Conservation (phyloP, 345 rosid genomes). For the Pistacia integerrima region DNA sequence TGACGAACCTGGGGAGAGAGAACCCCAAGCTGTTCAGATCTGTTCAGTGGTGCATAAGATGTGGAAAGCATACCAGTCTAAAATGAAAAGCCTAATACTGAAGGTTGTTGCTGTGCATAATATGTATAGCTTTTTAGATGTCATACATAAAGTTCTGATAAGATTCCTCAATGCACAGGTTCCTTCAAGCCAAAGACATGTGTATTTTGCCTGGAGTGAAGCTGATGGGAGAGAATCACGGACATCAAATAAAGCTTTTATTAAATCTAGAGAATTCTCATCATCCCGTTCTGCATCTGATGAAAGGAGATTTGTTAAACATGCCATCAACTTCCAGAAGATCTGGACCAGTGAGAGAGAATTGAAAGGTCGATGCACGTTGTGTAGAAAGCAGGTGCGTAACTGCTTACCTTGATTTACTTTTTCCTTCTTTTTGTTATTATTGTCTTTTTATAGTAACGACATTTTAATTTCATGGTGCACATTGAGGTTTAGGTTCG, state of each 20-base stretch:
- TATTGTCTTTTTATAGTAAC: not conserved
- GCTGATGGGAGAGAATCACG: slow-evolving; percentile 49
- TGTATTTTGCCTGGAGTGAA: slow-evolving; percentile 75
- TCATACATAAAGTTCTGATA: slow-evolving; percentile 17
- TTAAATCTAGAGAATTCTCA: slow-evolving; percentile 63
- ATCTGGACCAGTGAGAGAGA: slow-evolving; percentile 92
- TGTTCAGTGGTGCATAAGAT: slow-evolving; percentile 79
- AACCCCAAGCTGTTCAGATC: slow-evolving; percentile 83
- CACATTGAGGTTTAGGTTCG: not conserved
- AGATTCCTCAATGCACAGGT: slow-evolving; percentile 49
- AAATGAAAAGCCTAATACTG: slow-evolving; percentile 53
- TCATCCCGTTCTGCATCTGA: slow-evolving; percentile 54
- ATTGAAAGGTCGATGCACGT: slow-evolving; percentile 66
- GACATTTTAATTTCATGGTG: not conserved
- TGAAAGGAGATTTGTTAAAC: slow-evolving; percentile 67
- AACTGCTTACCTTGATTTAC: slow-evolving; percentile 19
- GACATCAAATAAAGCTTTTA: slow-evolving; percentile 45
- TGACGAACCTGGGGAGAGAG: slow-evolving; percentile 57
- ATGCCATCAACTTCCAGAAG: slow-evolving; percentile 70
- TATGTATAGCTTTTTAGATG: slow-evolving; percentile 2
- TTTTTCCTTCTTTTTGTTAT: slow-evolving; percentile 7
- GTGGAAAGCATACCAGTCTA: slow-evolving; percentile 82
- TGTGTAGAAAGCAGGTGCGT: slow-evolving; percentile 79
- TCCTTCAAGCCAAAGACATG: slow-evolving; percentile 89
- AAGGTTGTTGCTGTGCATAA: slow-evolving; percentile 52